A percentile compares a stretch with the other conserved stretches of the same genome.
phyloP scores from a whole-genome alignment of 805 yeast genomes.

The Wickerhamiella kazuoi region DNA sequence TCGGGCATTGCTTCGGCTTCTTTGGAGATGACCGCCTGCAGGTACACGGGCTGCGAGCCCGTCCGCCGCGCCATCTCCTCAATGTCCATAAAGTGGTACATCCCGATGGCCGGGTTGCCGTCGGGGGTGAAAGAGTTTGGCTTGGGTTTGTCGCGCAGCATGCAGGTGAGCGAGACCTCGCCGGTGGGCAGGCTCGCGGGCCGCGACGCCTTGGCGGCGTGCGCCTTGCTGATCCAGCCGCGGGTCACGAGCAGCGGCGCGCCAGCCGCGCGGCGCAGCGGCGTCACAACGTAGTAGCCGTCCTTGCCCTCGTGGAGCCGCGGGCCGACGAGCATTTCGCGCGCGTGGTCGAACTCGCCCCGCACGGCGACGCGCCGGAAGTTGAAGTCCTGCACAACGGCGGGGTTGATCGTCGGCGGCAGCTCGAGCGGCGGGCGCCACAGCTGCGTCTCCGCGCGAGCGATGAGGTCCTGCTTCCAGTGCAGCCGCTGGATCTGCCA shows the following conservation, averaged over 20 bases:
- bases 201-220: constrained; percentile 36
- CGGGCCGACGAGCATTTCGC: constrained; percentile 89
- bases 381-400: constrained; percentile 54
- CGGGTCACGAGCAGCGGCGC: constrained; percentile 67
- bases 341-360: constrained; percentile 66
- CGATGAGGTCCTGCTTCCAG: constrained; percentile 78
- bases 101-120: constrained; percentile 44
- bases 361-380: constrained; percentile 59
- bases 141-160: constrained; percentile 50
- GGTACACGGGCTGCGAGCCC: constrained; percentile 52
- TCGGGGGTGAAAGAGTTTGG: constrained; percentile 56
- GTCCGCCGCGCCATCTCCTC: constrained; percentile 59
- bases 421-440: constrained; percentile 55
- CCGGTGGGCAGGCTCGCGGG: constrained; percentile 57
- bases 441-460: constrained; percentile 65
- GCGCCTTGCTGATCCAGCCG: constrained; percentile 70
- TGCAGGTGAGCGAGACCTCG: constrained; percentile 51
- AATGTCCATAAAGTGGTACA: constrained; percentile 68
- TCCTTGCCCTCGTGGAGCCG: constrained; percentile 49
- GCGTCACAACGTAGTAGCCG: constrained; percentile 71
- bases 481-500: constrained; percentile 79
- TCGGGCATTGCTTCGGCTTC: constrained; percentile 22
- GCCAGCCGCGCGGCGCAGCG: constrained; percentile 64
- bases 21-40: constrained; percentile 49
- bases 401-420: constrained; percentile 41